phyloP scores from a whole-genome alignment of 129 eudicot species.

The Lactuca sativa region DNA sequence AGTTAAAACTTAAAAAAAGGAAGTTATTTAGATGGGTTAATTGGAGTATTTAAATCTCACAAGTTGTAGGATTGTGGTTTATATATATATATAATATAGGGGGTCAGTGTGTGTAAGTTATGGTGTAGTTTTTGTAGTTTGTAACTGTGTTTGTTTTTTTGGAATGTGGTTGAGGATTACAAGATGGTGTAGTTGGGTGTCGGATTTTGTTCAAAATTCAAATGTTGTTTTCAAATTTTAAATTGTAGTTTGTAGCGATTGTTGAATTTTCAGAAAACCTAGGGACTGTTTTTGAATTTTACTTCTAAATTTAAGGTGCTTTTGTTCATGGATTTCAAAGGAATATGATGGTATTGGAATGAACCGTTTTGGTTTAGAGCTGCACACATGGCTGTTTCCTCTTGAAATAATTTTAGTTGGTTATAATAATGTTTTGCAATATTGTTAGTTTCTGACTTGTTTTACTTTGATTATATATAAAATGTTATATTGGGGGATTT shows the following conservation, averaged over 20 bases:
- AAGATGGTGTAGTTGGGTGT: constrained; percentile 5
- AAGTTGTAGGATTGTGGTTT: neutral
- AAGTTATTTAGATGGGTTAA: constrained; percentile 11
- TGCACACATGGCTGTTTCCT: too few species aligned
- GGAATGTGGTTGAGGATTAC: constrained; percentile 8
- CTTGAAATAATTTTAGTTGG: too few species aligned
- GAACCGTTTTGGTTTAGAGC: too few species aligned
- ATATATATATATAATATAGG: neutral
- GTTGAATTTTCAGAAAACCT: neutral
- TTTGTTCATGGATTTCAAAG: too few species aligned
- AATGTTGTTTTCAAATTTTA: constrained; percentile 5
- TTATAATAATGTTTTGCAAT: too few species aligned
- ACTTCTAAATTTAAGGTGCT: too few species aligned
- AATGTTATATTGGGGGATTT: too few species aligned
- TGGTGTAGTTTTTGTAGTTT: neutral
- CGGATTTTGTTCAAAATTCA: neutral
- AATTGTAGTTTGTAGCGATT: neutral
- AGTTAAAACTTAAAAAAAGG: neutral
- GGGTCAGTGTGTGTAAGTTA: constrained; percentile 12
- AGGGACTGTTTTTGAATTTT: too few species aligned
- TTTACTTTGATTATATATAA: too few species aligned
- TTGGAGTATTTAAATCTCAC: constrained; percentile 8
- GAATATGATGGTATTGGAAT: too few species aligned
- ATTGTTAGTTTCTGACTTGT: too few species aligned
- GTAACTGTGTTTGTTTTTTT: constrained; percentile 3